Conservation (phyloP, 371 early-diverging fungal species). For the Apophysomyces ossiformis region DNA sequence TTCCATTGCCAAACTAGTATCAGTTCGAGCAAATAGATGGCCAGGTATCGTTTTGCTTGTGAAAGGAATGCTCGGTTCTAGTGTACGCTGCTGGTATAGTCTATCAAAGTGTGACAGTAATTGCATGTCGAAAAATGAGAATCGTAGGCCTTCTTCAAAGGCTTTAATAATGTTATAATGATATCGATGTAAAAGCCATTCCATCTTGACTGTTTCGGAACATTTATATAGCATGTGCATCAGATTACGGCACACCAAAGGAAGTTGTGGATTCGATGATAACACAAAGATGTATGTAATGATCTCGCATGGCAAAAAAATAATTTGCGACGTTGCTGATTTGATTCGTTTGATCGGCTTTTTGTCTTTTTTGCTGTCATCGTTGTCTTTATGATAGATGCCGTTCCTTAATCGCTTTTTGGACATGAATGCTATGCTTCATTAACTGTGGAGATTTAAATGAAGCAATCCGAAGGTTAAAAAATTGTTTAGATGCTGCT, state of each 20-base stretch:
- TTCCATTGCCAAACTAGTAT: conserved; percentile 20
- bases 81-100: conserved; percentile 12
- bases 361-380: too few species aligned
- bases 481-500: too few species aligned
- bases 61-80: conserved; percentile 14
- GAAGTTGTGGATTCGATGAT: conserved; percentile 42
- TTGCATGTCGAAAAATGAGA: conserved; percentile 35
- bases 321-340: neutral
- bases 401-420: too few species aligned
- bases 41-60: conserved; percentile 40
- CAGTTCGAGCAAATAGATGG: conserved; percentile 29
- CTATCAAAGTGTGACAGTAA: conserved; percentile 34
- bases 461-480: too few species aligned
- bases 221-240: conserved; percentile 33
- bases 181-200: conserved; percentile 38
- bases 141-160: conserved; percentile 31
- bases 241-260: conserved; percentile 26
- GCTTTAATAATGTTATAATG: conserved; percentile 24
- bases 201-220: conserved; percentile 30
- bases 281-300: conserved; percentile 41
- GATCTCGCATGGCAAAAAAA: conserved; percentile 44
- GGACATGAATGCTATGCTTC: too few species aligned
- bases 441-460: too few species aligned
- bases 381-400: too few species aligned
- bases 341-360: neutral